Evolutionary conservation across 1,139 yeast species (phyloP).

Genomic region (Arxiozyma slooffiae): DNA sequence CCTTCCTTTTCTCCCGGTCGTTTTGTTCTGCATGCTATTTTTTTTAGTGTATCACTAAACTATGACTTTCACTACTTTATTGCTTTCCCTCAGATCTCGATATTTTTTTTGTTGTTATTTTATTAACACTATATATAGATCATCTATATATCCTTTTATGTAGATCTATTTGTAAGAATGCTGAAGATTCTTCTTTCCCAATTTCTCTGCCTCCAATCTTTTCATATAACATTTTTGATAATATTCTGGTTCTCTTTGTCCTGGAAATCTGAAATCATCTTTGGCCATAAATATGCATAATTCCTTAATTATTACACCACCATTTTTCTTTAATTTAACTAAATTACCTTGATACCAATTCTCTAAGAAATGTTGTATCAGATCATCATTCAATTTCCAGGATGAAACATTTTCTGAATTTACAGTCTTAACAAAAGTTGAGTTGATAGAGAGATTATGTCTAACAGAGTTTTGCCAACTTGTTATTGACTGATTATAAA

Average conservation of each 20-base stretch:
- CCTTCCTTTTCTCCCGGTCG: too few relatives aligned
- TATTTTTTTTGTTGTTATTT: too few relatives aligned
- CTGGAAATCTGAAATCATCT: constrained; percentile 49
- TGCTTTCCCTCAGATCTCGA: too few relatives aligned
- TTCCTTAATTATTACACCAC: constrained; percentile 70
- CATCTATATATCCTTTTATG: too few relatives aligned
- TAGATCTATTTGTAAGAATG: not conserved
- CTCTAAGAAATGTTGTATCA: constrained; percentile 69
- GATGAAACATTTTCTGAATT: not conserved
- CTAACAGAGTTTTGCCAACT: constrained; percentile 90
- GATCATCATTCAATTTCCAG: constrained; percentile 85
- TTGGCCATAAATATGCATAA: constrained; percentile 63
- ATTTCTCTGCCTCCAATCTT: not conserved
- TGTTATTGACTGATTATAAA: constrained; percentile 75
- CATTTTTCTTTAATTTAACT: constrained; percentile 57
- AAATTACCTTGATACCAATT: constrained; percentile 67
- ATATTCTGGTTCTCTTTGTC: constrained; percentile 2
- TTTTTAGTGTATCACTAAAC: too few relatives aligned
- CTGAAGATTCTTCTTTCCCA: not conserved
- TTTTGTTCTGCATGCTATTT: too few relatives aligned
- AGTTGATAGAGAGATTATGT: constrained; percentile 68
- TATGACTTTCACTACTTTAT: too few relatives aligned
- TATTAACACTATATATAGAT: too few relatives aligned
- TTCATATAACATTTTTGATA: not conserved
- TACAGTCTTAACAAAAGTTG: constrained; percentile 63